These are phyloP conservation scores for Imleria badia DNA, from an alignment of 768 basidiomycete species.

Conservation along the genomic window DNA sequence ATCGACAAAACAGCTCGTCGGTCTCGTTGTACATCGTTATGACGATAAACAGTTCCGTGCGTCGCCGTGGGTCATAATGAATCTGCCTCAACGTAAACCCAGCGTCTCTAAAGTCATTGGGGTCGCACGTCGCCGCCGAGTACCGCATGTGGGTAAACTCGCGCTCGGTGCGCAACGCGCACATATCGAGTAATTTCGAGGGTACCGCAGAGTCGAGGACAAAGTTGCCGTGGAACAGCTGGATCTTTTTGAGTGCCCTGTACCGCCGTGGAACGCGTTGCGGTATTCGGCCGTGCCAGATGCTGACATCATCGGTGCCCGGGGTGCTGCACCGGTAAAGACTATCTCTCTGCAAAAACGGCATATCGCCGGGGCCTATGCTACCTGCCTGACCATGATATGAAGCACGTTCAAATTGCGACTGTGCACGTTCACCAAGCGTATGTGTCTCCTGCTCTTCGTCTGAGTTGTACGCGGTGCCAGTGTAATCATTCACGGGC, in stretches of 20 bases:
- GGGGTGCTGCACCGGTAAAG: conserved; percentile 35
- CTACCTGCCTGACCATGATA: conserved; percentile 44
- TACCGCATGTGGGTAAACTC: conserved; percentile 98
- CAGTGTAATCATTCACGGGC: conserved; percentile 13
- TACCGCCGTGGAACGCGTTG: conserved; percentile 85
- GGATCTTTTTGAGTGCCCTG: conserved; percentile 93
- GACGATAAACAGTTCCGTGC: conserved; percentile 94
- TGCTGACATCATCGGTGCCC: conserved; percentile 45
- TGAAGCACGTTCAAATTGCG: conserved; percentile 26
- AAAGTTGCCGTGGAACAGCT: conserved; percentile 92
- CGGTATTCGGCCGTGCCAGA: conserved; percentile 88
- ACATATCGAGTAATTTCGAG: conserved; percentile 85
- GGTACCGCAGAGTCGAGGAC: conserved; percentile 91
- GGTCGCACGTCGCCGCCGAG: conserved; percentile 93
- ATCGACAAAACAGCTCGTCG: conserved; percentile 85
- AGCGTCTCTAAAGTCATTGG: conserved; percentile 81
- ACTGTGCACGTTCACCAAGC: conserved; percentile 25
- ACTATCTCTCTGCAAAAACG: conserved; percentile 53
- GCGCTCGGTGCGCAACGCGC: conserved; percentile 70
- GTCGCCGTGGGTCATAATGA: conserved; percentile 84
- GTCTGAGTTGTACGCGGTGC: conserved; percentile 21
- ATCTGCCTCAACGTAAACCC: conserved; percentile 88
- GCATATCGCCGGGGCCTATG: conserved; percentile 63
- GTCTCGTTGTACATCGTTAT: conserved; percentile 99
- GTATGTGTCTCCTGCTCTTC: conserved; percentile 17